phyloP scores from a whole-genome alignment of 768 basidiomycete species.

The Phylloporus sp. region DNA sequence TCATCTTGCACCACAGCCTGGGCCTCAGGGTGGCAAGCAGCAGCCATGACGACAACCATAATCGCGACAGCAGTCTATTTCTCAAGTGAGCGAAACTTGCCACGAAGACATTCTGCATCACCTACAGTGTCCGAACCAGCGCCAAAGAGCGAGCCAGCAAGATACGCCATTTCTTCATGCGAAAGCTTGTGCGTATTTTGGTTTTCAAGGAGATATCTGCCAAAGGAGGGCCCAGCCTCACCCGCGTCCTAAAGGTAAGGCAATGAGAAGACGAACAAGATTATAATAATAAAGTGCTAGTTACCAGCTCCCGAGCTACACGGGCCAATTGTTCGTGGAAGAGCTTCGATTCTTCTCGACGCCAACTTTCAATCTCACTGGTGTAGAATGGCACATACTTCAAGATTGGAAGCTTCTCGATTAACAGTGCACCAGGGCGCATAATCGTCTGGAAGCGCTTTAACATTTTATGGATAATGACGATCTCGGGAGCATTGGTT shows the following conservation, averaged over 20 bases:
- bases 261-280: neutral
- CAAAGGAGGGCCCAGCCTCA: conserved; percentile 42
- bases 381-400: conserved; percentile 59
- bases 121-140: conserved; percentile 59
- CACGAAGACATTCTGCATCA: neutral
- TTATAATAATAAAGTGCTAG: neutral
- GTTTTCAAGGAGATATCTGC: conserved; percentile 53
- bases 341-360: conserved; percentile 50
- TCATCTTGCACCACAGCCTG: conserved; percentile 52
- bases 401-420: conserved; percentile 37
- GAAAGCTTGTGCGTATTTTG: conserved; percentile 52
- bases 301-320: conserved; percentile 45
- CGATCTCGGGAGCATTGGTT: conserved; percentile 30
- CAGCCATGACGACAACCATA: conserved; percentile 53
- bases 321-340: conserved; percentile 51
- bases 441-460: conserved; percentile 35
- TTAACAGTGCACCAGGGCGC: conserved; percentile 33
- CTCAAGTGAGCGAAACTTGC: neutral
- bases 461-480: conserved; percentile 33
- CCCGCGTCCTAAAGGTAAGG: conserved; percentile 17
- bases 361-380: conserved; percentile 52
- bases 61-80: conserved; percentile 52
- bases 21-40: conserved; percentile 51
- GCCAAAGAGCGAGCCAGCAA: conserved; percentile 62
- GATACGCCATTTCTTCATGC: conserved; percentile 56